A percentile compares a stretch with the other conserved stretches of the same genome.
Conservation (phyloP, 306 rosid species). For the Calophaca sinica region DNA sequence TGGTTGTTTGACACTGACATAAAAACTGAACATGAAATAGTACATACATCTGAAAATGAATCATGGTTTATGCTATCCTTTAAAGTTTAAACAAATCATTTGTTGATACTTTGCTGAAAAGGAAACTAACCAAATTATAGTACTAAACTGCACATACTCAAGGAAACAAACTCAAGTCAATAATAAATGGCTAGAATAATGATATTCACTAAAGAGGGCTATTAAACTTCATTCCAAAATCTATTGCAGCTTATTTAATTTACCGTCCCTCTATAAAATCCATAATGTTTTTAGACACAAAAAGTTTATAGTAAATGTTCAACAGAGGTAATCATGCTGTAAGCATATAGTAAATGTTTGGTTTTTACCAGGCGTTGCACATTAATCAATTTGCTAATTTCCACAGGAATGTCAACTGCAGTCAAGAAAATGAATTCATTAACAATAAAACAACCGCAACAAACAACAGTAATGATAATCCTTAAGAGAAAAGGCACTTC, state of each 20-base stretch:
- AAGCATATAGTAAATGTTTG: slow-evolving; percentile 34
- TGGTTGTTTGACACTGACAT: background rate
- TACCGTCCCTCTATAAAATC: background rate
- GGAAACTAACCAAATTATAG: background rate
- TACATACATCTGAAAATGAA: no score
- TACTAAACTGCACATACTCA: background rate
- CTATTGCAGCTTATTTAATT: slow-evolving; percentile 18
- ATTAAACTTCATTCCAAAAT: slow-evolving; percentile 13
- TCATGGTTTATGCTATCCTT: no score
- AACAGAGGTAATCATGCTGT: slow-evolving; percentile 19
- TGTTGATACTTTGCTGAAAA: no score
- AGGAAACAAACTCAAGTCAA: slow-evolving; percentile 30
- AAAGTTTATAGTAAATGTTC: background rate
- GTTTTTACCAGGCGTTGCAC: slow-evolving; percentile 84
- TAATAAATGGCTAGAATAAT: slow-evolving; percentile 4
- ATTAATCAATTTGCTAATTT: slow-evolving; percentile 74
- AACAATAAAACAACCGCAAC: background rate
- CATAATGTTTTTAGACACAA: background rate
- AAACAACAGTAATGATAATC: slow-evolving; percentile 3
- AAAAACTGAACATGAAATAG: no score
- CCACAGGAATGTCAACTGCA: slow-evolving; percentile 89
- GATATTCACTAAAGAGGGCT: slow-evolving; percentile 15
- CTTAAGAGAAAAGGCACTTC: slow-evolving; percentile 27
- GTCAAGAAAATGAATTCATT: slow-evolving; percentile 31
- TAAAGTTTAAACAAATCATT: no score